phyloP scores from a whole-genome alignment of 768 basidiomycete genomes.

The Phlegmacium glaucopus region DNA sequence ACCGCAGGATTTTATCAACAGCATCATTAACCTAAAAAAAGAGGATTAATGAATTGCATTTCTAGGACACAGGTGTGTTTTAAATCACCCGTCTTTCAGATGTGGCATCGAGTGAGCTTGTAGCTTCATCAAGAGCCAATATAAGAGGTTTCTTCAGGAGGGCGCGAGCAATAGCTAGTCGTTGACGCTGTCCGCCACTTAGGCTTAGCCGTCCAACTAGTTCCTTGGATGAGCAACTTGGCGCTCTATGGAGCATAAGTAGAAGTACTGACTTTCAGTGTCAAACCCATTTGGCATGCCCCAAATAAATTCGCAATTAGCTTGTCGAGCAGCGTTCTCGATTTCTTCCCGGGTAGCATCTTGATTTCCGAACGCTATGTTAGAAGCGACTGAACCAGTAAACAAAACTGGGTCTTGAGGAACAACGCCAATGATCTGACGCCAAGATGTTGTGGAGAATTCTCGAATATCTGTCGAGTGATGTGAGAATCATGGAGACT shows the following conservation, averaged over 20 bases:
- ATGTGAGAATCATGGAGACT: neutral
- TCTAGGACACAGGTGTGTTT: neutral
- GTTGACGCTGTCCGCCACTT: slow-evolving; percentile 79
- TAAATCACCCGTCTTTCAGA: slow-evolving; percentile 72
- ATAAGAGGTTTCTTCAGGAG: slow-evolving; percentile 87
- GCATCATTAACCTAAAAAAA: slow-evolving; percentile 77
- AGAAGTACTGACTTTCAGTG: slow-evolving; percentile 66
- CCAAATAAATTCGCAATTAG: slow-evolving; percentile 97
- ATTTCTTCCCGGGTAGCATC: slow-evolving; percentile 78
- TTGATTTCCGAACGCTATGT: slow-evolving; percentile 86
- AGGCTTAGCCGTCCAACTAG: slow-evolving; percentile 67
- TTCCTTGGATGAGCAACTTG: slow-evolving; percentile 1
- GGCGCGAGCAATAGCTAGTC: slow-evolving; percentile 82
- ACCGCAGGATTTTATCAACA: slow-evolving; percentile 80
- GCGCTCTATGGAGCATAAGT: neutral
- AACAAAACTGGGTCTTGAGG: slow-evolving; percentile 93
- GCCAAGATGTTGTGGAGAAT: slow-evolving; percentile 84
- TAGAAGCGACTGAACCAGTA: slow-evolving; percentile 90
- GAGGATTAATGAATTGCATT: neutral
- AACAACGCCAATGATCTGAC: slow-evolving; percentile 86
- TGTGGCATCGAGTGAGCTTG: slow-evolving; percentile 83
- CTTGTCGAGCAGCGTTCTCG: slow-evolving; percentile 82
- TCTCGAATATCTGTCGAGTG: slow-evolving; percentile 70
- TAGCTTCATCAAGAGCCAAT: slow-evolving; percentile 86
- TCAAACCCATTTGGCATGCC: slow-evolving; percentile 93